Conservation (phyloP, 768 basidiomycete species). For the Leccinum subgranulosum region DNA sequence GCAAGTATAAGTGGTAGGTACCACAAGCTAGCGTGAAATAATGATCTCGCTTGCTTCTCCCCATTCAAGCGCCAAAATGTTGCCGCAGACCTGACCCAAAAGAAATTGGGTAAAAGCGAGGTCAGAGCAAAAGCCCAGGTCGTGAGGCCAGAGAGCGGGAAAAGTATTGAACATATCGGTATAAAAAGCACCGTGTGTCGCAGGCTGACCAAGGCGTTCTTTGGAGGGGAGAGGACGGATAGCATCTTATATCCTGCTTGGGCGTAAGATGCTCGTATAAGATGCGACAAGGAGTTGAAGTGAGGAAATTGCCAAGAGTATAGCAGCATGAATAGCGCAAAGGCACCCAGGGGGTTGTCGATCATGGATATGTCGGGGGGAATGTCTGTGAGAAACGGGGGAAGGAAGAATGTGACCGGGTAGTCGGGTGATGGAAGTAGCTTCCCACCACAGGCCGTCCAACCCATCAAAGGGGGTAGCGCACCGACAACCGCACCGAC, state of each 20-base stretch:
- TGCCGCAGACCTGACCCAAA: constrained; percentile 68
- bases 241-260: constrained; percentile 95
- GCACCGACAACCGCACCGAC: constrained; percentile 90
- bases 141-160: constrained; percentile 91
- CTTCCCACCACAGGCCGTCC: constrained; percentile 89
- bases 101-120: constrained; percentile 67
- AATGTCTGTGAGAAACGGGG: constrained; percentile 48
- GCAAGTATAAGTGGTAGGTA: constrained; percentile 87
- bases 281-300: constrained; percentile 90
- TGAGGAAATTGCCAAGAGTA: constrained; percentile 99
- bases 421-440: constrained; percentile 63
- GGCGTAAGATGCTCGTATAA: constrained; percentile 85
- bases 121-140: constrained; percentile 86
- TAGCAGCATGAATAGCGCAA: constrained; percentile 78
- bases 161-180: constrained; percentile 73
- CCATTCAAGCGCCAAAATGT: constrained; percentile 68
- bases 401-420: constrained; percentile 59
- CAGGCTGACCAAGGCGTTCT: constrained; percentile 83
- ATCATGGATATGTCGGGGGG: constrained; percentile 47
- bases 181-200: constrained; percentile 76
- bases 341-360: constrained; percentile 79
- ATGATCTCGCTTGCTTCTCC: constrained; percentile 71
- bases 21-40: constrained; percentile 85
- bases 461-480: constrained; percentile 95
- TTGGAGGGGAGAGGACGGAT: constrained; percentile 67